These are phyloP conservation scores for Calcarisporium arbuscula DNA, from an alignment of 2,329 filamentous ascomycete species.

Conservation along the genomic window DNA sequence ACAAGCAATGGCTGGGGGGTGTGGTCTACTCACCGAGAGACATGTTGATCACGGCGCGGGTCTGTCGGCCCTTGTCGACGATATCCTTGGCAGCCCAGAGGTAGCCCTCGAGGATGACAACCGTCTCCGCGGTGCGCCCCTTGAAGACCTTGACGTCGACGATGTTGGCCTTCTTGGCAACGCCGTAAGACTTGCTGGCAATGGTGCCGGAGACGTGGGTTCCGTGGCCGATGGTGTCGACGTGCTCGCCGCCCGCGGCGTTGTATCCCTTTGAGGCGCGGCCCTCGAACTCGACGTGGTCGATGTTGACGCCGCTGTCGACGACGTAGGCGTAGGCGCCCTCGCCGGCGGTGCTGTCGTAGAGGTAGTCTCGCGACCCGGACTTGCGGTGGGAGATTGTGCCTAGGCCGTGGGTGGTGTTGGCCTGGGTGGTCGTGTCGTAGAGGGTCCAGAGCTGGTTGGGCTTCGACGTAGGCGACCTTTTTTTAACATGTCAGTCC, in stretches of 20 bases:
- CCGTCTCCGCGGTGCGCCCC: slow-evolving; percentile 8
- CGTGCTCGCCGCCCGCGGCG: slow-evolving; percentile 23
- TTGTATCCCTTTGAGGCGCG: slow-evolving; percentile 33
- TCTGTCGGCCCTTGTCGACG: slow-evolving; percentile 27
- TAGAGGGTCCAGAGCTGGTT: slow-evolving; percentile 21
- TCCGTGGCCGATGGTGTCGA: slow-evolving; percentile 37
- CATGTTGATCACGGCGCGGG: slow-evolving; percentile 47
- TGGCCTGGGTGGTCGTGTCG: slow-evolving; percentile 25
- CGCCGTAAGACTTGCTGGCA: slow-evolving; percentile 36
- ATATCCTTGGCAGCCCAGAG: slow-evolving; percentile 37
- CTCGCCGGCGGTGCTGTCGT: slow-evolving; percentile 33
- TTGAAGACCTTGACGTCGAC: slow-evolving; percentile 42
- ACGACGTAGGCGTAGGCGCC: slow-evolving; percentile 45
- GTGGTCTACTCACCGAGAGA: slow-evolving; percentile 40
- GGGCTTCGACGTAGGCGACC: slow-evolving; percentile 25
- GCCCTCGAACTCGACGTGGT: slow-evolving; percentile 38
- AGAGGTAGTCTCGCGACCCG: slow-evolving; percentile 30
- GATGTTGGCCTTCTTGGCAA: slow-evolving; percentile 35
- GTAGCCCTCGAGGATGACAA: slow-evolving; percentile 22
- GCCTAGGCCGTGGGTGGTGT: slow-evolving; percentile 37
- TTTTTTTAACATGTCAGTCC: no score
- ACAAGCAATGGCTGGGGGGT: no score
- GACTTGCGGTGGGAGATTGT: slow-evolving; percentile 35
- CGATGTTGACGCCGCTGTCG: slow-evolving; percentile 45
- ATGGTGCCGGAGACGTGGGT: slow-evolving; percentile 42